phyloP scores from a whole-genome alignment of 192 early-diverging fungal genomes.

The Umbelopsis sp. region DNA sequence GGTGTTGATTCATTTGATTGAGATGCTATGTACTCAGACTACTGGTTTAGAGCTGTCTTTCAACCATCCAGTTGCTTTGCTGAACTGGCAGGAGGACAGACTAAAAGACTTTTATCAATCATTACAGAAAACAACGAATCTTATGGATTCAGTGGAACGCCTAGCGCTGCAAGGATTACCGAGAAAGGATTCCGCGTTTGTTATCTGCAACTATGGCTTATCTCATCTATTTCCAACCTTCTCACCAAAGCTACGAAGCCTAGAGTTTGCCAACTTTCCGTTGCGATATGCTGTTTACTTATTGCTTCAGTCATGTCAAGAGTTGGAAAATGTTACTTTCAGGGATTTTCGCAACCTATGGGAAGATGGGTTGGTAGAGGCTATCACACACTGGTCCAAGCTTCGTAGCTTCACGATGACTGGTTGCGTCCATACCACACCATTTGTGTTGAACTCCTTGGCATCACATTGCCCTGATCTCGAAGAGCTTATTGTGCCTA shows the following conservation, averaged over 20 bases:
- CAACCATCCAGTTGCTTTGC: not conserved
- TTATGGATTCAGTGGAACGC: conserved; percentile 2
- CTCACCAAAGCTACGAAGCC: conserved; percentile 7
- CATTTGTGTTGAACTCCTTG: not conserved
- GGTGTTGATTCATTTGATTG: conserved; percentile 4
- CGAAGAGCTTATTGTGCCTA: not conserved
- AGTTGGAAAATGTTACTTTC: conserved; percentile 8
- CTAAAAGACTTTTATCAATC: conserved; percentile 9
- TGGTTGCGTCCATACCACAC: conserved; percentile 1
- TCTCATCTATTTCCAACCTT: conserved; percentile 7
- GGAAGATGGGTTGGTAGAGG: conserved; percentile 6
- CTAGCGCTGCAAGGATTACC: conserved; percentile 8
- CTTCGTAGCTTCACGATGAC: not conserved
- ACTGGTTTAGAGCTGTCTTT: conserved; percentile 8
- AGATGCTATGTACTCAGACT: conserved; percentile 11
- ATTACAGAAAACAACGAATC: not conserved
- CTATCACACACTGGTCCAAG: conserved; percentile 10
- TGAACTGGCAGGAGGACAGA: conserved; percentile 1
- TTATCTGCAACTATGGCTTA: conserved; percentile 7
- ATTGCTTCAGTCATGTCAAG: conserved; percentile 1
- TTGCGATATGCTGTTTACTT: conserved; percentile 11
- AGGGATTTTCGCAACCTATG: conserved; percentile 10
- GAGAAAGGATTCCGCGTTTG: conserved; percentile 7
- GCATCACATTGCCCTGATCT: not conserved
- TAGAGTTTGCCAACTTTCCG: conserved; percentile 7